Evolutionary conservation across 768 basidiomycete species (phyloP).

Genomic region (Tylopilus balloui): DNA sequence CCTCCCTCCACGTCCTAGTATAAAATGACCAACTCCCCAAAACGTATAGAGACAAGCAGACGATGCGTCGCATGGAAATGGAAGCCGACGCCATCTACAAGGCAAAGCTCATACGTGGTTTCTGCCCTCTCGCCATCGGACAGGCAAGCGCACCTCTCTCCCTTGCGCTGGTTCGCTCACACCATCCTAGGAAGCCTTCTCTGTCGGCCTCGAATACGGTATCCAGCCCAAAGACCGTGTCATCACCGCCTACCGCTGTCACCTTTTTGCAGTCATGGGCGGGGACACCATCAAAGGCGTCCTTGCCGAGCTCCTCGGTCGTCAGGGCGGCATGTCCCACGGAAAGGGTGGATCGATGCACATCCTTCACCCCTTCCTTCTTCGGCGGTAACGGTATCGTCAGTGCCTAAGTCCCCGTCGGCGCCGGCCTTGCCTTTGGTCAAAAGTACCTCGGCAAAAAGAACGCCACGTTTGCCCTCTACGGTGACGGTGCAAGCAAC

Average conservation of each 20-base stretch:
- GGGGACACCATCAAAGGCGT: slow-evolving; percentile 91
- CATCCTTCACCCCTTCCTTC: slow-evolving; percentile 96
- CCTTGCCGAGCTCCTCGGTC: slow-evolving; percentile 87
- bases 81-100: slow-evolving; percentile 96
- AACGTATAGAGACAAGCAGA: slow-evolving; percentile 91
- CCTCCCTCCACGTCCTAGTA: slow-evolving; percentile 76
- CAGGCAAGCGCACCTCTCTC: slow-evolving; percentile 50
- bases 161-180: neutral
- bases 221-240: slow-evolving; percentile 83
- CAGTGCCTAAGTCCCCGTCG: slow-evolving; percentile 95
- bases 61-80: slow-evolving; percentile 96
- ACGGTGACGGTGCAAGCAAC: slow-evolving; percentile 97
- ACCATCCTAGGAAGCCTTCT: slow-evolving; percentile 80
- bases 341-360: slow-evolving; percentile 99
- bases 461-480: slow-evolving; percentile 85
- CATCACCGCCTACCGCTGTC: slow-evolving; percentile 97
- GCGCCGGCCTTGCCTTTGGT: slow-evolving; percentile 91
- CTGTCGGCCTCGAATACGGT: slow-evolving; percentile 88
- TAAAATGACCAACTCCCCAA: slow-evolving; percentile 78
- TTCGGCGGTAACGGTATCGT: slow-evolving; percentile 99
- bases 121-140: slow-evolving; percentile 98
- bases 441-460: slow-evolving; percentile 79
- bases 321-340: slow-evolving; percentile 86
- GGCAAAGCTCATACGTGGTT: slow-evolving; percentile 93
- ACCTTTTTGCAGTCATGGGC: slow-evolving; percentile 93